Base-by-base conservation (phyloP, 73 alveolate species). In the Paramecium octaurelia region DNA sequence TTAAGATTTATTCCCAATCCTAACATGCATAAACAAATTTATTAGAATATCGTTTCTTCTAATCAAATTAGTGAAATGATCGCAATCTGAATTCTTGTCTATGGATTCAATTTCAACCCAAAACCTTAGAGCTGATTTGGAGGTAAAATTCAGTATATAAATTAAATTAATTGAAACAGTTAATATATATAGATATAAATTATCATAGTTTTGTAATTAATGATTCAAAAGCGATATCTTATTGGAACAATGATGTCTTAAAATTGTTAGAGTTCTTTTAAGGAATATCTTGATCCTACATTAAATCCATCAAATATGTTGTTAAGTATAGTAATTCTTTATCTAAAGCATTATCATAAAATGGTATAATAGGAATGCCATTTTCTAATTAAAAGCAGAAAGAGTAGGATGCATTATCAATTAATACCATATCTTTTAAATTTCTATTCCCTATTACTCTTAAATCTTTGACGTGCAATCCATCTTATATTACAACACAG, bases 321-420 rank as follows among this genome's bases (percentile, higher is more conserved):
- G 95, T 76, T 77, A 97, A 85, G 60, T 95, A 95, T 40, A 77
- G 93, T 92, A 97, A 86, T 92, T 96, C 99, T 68, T 95, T 95
- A 95, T 96, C 99, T 21, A 80, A 44, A 58, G 75, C 64, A 24
- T 96, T 96, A 35, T 95, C 95, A 86, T 94, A 95, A 88, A 93
- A 96, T 7, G 99, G 97, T 20, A 96, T 88, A 6, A 96, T 96
- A 6, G 99, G 99, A 21, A 96, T 95, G n/a, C 99, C 99, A 58
- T 95, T 96, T 36, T 96, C 97, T 16, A 98, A 92, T 86, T 98
- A 96, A 88, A 69, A 97, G 7, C 98, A 98, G 90, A 97, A 98
- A 16, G 99, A 95, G 59, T 95, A 94, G 6, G 97, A 99, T 24
- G 99, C 97, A 96, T 98, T 98, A 95, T 98, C 99, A 20, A 98